Base-by-base conservation (phyloP, 768 basidiomycete genomes). In the Agrocybe praecox region DNA sequence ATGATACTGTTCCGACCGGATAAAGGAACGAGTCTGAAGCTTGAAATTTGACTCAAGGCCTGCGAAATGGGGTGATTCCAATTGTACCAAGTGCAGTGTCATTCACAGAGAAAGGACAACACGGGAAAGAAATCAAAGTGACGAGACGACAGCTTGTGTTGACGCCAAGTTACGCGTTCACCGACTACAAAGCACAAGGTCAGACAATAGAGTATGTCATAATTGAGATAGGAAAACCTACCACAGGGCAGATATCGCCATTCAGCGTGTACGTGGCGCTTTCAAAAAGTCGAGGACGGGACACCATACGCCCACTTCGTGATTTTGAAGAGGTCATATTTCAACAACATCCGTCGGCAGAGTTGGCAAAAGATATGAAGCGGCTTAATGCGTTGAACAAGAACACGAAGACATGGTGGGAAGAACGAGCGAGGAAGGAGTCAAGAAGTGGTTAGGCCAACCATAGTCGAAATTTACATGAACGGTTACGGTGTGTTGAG, bases 181-280 rank as follows among this genome's bases (percentile, higher is more conserved):
- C 74, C 0, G 76, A 79, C 57, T 78, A 75, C 59, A 67, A 71
- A 46, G 57, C 70, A 0, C 77, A 79, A 56, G 78, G 78, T 0
- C 75, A 77, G 53, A 78, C 75, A 0, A 59, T 76, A 2, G 59
- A 61, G 44, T 53, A 63, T 42, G 70, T 75, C 0, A 58, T 77
- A 0, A 68, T 79, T 5, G 74, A 80, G 52, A 47, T 81, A 0
- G 71, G 53, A 2, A 57, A 51, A 21, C 72, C 75, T 5, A 70
- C 72, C 0, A 53, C 55, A 0, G 66, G 63, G 0, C n/a, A 24
- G 1, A 53, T 79, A 0, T 45, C 65, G 2, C 69, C 66, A 0
- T 78, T 77, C 54, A 69, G 64, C 18, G 62, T 61, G 0, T 76
- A 75, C 50, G 70, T 76, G 0, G 71, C 75, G 0, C 57, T 76